Base-by-base conservation (phyloP, 1,284 basidiomycete species). In the Microbotryum silenes-acaulis region DNA sequence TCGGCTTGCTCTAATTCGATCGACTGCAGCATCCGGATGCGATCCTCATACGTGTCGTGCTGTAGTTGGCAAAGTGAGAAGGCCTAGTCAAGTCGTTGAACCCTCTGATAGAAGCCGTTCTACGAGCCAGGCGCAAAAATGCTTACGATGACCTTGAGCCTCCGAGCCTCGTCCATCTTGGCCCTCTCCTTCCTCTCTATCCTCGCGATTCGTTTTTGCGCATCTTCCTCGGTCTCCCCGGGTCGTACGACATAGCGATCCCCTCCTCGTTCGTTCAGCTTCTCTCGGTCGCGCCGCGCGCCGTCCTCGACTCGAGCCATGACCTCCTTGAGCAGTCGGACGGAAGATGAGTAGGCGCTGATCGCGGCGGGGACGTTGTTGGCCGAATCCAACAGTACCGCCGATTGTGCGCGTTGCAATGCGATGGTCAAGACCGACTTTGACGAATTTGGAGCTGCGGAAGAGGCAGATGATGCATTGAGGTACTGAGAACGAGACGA, bases 41-140 rank as follows among this genome's bases (percentile, higher is more conserved):
- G 73, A 56, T 77, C 75, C 25, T 72, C 72, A 62, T 77, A 77
- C 1, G 76, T 77, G 56, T 77, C 75, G 68, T 77, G 76, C 73
- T 73, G 55, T 21, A 3, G 6, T 42, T 42, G 4, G 12, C 16
- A 42, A 42, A 16, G 16, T 42, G 37, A 16, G 16, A 42, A 42
- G 29, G 5, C 37, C 37, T 14, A 42, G 37, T 42, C 3, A 42
- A 12, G 21, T 27, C 14, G 29, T 37, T 49, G 18, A 54, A 42
- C 3, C 25, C 20, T 25, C 45, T 20, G 20, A 4, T 33, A 33
- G 8, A 42, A 14, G 12, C 37, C 37, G 12, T 42, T 42, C 37
- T 42, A 18, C 37, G 14, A 42, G 37, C 12, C 37, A 42, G 16
- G 14, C 18, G 14, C 14, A 18, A 63, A 6, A 14, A 18, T 42